These are phyloP conservation scores for Polytolypa hystricis DNA, from an alignment of 2,329 filamentous ascomycete genomes.

Conservation along the genomic window DNA sequence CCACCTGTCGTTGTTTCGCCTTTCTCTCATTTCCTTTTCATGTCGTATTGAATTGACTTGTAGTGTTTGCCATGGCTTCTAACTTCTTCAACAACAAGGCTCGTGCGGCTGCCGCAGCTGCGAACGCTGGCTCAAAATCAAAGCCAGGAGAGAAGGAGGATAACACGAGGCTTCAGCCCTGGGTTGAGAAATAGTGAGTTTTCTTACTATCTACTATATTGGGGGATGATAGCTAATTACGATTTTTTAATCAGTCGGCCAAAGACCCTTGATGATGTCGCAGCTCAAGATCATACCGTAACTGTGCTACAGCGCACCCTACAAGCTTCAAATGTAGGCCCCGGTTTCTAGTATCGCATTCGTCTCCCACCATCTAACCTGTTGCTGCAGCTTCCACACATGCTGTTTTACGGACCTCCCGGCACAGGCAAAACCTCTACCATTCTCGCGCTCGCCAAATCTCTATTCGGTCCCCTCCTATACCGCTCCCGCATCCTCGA, in stretches of 20 bases:
- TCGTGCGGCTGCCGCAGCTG: constrained; percentile 59
- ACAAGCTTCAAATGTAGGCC: constrained; percentile 74
- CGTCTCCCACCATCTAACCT: neutral
- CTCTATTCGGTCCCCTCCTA: constrained; percentile 91
- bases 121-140: constrained; percentile 49
- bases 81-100: constrained; percentile 96
- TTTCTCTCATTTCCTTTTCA: too few species aligned
- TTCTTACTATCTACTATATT: neutral
- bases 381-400: constrained; percentile 68
- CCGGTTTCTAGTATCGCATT: constrained; percentile 1
- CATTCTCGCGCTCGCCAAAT: constrained; percentile 90
- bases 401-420: constrained; percentile 97
- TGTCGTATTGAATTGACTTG: too few species aligned
- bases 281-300: constrained; percentile 94
- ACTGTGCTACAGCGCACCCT: constrained; percentile 84
- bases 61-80: constrained; percentile 46
- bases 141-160: constrained; percentile 55
- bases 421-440: constrained; percentile 98
- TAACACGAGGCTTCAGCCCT: constrained; percentile 64
- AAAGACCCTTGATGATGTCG: constrained; percentile 86
- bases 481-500: constrained; percentile 93
- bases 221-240: constrained; percentile 4
- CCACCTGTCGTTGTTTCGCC: too few species aligned
- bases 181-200: constrained; percentile 95
- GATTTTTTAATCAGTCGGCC: constrained; percentile 59